phyloP scores from a whole-genome alignment of 2,329 filamentous ascomycete genomes.

The Exophiala bonariae region DNA sequence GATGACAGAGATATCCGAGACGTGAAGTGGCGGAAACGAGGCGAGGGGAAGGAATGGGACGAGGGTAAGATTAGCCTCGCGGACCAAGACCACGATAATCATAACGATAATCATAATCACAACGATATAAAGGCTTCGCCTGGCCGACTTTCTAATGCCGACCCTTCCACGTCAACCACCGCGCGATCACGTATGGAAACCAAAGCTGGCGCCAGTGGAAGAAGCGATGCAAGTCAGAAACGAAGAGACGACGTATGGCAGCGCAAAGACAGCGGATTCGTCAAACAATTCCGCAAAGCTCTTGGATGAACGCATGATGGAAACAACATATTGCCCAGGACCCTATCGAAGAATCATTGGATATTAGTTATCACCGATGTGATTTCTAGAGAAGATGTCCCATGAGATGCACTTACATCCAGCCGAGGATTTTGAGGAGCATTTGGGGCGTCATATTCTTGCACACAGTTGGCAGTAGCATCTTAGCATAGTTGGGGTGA shows the following conservation, averaged over 20 bases:
- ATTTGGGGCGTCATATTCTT: no score
- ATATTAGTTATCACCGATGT: no score
- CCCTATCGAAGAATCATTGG: no score
- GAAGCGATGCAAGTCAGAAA: background rate
- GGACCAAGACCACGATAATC: background rate
- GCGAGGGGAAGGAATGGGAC: slow-evolving; percentile 69
- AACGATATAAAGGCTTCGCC: background rate
- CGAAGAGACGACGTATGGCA: slow-evolving; percentile 8
- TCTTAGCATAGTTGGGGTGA: no score
- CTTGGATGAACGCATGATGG: slow-evolving; percentile 5
- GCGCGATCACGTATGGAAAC: background rate
- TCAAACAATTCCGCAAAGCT: slow-evolving; percentile 18
- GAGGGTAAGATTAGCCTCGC: slow-evolving; percentile 50
- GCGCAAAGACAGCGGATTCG: slow-evolving; percentile 10
- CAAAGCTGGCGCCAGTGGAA: background rate
- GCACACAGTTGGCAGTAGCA: no score
- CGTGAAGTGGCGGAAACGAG: slow-evolving; percentile 71
- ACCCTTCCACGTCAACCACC: background rate
- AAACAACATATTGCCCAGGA: no score
- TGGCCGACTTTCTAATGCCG: background rate
- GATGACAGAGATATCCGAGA: slow-evolving; percentile 63
- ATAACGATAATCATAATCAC: background rate
- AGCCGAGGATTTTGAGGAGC: no score
- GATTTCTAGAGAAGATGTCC: no score
- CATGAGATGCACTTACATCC: no score